Evolutionary conservation across 1,139 yeast species (phyloP), one percentile per base, ranked within the genome.

Genomic region (Pichia sp.): DNA sequence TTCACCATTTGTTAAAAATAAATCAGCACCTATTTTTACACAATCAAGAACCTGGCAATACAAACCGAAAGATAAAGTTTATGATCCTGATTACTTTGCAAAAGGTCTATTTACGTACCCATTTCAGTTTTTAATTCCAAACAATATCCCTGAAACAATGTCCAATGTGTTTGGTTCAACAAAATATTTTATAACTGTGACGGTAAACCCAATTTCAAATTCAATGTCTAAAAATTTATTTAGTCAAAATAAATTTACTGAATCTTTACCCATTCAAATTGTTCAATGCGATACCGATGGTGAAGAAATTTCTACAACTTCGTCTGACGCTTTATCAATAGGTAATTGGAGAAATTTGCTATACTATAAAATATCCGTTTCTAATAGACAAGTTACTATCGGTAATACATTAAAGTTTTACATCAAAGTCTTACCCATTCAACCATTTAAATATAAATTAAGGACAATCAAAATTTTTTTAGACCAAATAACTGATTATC

Each of bases 291-390:
- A 39, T 21, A 36, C 42, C 2, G 50, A 42, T 31, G 18, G 28
- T n/a, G 37, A 11, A 10, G 35, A 11, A 2, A 18, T 5, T 3
- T 34, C 35, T 3, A 20, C 22, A 6, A 29, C 40, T 1, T 11
- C 32, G 8, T 25, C 43, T 20, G 50, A 50, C 30, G 52, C 56
- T 3, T 20, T 52, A 5, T 53, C 59, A 1, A 22, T 53, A 21
- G 63, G 62, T 7, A 55, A 49, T 31, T 59, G 63, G 63, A 49
- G 63, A 47, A 42, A 56, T 27, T 35, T 59, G 31, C 37, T 53
- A 11, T 46, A 44, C n/a, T 59, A 58, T 42, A 47, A 52, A 36
- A 37, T 57, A 24, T 10, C 42, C 1, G 33, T 56, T 8, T 41
- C 47, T 13, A 47, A 46, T 35, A 50, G 51, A 35, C 37, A 43